Conservation (phyloP, 345 rosid genomes). For the Citrus australasica region DNA sequence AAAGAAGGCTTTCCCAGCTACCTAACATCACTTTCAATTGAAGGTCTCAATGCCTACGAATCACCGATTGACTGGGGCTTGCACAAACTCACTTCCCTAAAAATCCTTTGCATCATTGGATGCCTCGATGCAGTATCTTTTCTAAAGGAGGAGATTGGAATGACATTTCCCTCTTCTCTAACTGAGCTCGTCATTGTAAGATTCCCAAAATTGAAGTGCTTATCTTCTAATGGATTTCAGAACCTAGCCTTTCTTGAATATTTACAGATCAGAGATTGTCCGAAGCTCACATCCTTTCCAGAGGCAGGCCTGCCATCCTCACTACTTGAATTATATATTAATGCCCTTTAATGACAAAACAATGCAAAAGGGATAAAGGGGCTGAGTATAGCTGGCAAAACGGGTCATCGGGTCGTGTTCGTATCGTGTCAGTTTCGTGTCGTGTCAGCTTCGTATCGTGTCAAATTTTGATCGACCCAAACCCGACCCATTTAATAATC, state of each 20-base stretch:
- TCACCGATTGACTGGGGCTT: conserved; percentile 18
- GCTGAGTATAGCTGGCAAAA: no score
- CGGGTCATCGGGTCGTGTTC: no score
- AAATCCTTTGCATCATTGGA: conserved; percentile 5
- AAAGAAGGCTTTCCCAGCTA: conserved; percentile 17
- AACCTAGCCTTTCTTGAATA: conserved; percentile 18
- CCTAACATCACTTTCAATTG: conserved; percentile 9
- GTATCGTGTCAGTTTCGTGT: no score
- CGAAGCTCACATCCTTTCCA: conserved; percentile 17
- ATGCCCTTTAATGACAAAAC: neutral
- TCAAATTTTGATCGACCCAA: no score
- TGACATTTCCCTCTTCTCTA: conserved; percentile 8
- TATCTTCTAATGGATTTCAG: conserved; percentile 7
- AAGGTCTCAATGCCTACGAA: neutral
- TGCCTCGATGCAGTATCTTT: conserved; percentile 13
- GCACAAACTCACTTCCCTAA: conserved; percentile 4
- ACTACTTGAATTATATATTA: conserved; percentile 6
- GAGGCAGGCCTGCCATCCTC: neutral
- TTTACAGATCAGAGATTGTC: conserved; percentile 5
- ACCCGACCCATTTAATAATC: no score
- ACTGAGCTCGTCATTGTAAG: neutral
- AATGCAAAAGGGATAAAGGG: conserved; percentile 13
- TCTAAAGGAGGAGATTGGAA: conserved; percentile 9
- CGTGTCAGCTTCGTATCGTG: no score
- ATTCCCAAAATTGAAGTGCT: conserved; percentile 18